These are phyloP conservation scores for Diaporthe aspalathi DNA, from an alignment of 2,329 filamentous ascomycete genomes.

Conservation along the genomic window DNA sequence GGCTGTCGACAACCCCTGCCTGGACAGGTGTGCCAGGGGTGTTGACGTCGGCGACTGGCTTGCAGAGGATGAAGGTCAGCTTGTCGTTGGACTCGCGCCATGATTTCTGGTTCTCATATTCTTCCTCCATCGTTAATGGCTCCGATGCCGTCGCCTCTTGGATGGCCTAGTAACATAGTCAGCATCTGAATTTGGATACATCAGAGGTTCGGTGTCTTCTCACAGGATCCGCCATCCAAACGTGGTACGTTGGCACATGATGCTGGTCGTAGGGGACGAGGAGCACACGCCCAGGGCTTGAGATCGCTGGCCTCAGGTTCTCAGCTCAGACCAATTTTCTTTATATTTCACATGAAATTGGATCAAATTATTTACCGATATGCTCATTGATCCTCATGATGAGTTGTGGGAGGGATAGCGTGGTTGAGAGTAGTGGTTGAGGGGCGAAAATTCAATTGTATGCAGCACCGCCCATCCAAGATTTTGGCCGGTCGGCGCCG, in stretches of 20 bases:
- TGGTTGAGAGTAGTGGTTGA: neutral
- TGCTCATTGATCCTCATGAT: constrained; percentile 59
- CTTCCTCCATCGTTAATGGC: constrained; percentile 80
- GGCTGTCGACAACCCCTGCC: constrained; percentile 63
- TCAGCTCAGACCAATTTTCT: constrained; percentile 6
- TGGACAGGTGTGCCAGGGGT: constrained; percentile 41
- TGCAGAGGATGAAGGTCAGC: constrained; percentile 89
- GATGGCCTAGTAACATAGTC: constrained; percentile 66
- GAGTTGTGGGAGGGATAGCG: neutral
- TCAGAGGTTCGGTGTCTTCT: constrained; percentile 35
- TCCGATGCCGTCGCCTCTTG: constrained; percentile 90
- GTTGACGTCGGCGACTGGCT: constrained; percentile 50
- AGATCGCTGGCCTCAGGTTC: constrained; percentile 65
- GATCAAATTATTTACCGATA: constrained; percentile 50
- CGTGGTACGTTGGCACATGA: constrained; percentile 86
- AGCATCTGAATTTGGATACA: neutral
- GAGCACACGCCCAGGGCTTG: constrained; percentile 69
- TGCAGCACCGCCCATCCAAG: neutral
- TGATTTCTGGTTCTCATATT: constrained; percentile 89
- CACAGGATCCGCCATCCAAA: constrained; percentile 90
- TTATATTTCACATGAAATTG: neutral
- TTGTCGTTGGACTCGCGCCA: constrained; percentile 89
- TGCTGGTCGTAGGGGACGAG: constrained; percentile 86
- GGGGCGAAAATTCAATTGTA: constrained; percentile 18
- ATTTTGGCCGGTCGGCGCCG: constrained; percentile 18